Conservation (phyloP, 1,284 basidiomycete species). For the Austroboletus novae-zelandiae region DNA sequence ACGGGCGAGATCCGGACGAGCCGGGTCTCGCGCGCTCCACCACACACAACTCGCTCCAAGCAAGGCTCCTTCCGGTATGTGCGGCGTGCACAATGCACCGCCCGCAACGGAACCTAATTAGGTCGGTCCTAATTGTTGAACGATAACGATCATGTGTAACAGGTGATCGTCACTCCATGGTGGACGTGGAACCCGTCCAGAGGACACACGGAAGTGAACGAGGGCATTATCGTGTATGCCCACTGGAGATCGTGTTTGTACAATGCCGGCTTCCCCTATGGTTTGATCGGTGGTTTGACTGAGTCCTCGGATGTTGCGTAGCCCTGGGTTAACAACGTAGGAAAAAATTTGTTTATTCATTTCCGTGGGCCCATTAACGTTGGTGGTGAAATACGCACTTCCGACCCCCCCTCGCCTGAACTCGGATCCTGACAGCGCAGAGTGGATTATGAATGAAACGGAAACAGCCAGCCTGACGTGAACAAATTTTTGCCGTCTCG, state of each 20-base stretch:
- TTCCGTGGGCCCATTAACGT: slow-evolving; percentile 25
- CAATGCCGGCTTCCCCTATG: background rate
- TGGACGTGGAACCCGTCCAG: slow-evolving; percentile 25
- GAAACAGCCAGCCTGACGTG: slow-evolving; percentile 2
- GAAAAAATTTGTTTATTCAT: slow-evolving; percentile 32
- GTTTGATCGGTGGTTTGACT: slow-evolving; percentile 11
- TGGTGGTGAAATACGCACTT: slow-evolving; percentile 23
- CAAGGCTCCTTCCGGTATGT: slow-evolving; percentile 4
- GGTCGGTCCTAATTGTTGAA: slow-evolving; percentile 19
- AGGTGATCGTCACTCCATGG: slow-evolving; percentile 10
- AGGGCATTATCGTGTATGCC: slow-evolving; percentile 10
- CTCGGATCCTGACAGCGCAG: slow-evolving; percentile 3
- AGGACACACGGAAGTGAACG: slow-evolving; percentile 12
- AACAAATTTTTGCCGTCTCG: slow-evolving; percentile 18
- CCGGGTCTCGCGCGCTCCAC: slow-evolving; percentile 7
- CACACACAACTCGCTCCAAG: background rate
- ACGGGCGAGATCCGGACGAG: slow-evolving; percentile 21
- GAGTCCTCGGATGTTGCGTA: slow-evolving; percentile 13
- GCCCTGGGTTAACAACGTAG: slow-evolving; percentile 14
- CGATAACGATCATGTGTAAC: slow-evolving; percentile 21
- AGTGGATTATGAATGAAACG: slow-evolving; percentile 20
- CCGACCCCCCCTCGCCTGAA: slow-evolving; percentile 14
- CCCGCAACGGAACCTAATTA: slow-evolving; percentile 19
- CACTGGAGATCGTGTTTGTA: background rate
- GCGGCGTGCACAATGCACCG: slow-evolving; percentile 9